phyloP scores from a whole-genome alignment of 306 rosid genomes.

The Acacia confusa region DNA sequence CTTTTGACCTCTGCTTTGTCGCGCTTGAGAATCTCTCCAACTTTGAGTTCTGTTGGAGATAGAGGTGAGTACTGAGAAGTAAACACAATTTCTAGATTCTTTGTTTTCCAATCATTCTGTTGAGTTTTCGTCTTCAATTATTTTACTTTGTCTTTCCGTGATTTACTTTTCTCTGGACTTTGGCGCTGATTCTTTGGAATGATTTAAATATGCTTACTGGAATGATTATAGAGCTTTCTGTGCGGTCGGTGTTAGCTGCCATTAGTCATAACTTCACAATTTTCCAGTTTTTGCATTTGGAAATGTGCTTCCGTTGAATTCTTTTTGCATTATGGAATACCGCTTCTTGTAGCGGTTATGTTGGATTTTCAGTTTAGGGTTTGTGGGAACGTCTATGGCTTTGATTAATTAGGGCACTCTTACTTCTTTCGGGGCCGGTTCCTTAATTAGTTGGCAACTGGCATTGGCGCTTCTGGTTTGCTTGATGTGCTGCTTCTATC shows the following conservation, averaged over 20 bases:
- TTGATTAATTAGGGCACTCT: background rate
- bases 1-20: no score
- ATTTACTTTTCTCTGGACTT: background rate
- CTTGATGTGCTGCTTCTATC: background rate
- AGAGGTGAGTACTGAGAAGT: slow-evolving; percentile 22
- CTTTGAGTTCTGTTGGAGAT: background rate
- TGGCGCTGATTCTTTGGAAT: background rate
- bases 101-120: background rate
- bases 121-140: slow-evolving; percentile 11
- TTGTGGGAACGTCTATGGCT: background rate
- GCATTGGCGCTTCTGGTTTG: background rate
- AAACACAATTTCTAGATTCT: background rate
- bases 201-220: background rate
- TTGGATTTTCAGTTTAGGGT: background rate
- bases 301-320: background rate
- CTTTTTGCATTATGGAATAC: background rate
- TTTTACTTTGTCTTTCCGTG: background rate
- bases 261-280: background rate
- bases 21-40: slow-evolving; percentile 20
- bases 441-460: background rate
- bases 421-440: background rate
- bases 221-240: background rate
- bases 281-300: background rate
- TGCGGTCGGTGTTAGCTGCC: background rate
- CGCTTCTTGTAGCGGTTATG: background rate